Evolutionary conservation across 208 protist genomes (phyloP).

Genomic region (Trypanosomatidae sp.): DNA sequence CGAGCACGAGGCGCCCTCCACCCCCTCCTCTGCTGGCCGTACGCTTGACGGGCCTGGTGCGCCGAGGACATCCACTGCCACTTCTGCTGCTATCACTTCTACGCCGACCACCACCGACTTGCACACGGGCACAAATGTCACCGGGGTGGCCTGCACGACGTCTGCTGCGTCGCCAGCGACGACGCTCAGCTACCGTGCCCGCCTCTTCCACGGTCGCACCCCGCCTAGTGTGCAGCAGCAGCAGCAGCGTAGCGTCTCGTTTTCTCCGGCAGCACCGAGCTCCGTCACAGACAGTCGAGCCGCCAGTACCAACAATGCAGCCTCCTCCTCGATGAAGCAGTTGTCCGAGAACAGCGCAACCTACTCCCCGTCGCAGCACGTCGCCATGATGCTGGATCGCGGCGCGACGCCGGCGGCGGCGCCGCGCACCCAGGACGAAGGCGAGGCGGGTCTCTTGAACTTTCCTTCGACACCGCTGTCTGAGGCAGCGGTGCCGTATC

Average conservation of each 20-base stretch:
- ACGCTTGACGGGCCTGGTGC: background rate
- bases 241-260: constrained; percentile 3
- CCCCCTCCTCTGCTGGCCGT: background rate
- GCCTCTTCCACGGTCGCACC: constrained; percentile 28
- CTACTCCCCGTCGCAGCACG: constrained; percentile 48
- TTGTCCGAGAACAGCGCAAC: constrained; percentile 32
- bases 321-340: constrained; percentile 26
- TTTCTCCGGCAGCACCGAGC: background rate
- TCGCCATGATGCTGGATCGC: constrained; percentile 38
- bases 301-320: background rate
- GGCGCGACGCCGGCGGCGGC: constrained; percentile 25
- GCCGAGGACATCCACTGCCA: background rate
- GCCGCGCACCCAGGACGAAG: constrained; percentile 17
- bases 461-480: constrained; percentile 34
- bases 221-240: constrained; percentile 11
- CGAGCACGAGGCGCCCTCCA: constrained; percentile 5
- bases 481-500: constrained; percentile 22
- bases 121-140: background rate
- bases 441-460: constrained; percentile 14
- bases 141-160: background rate
- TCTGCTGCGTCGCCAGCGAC: constrained; percentile 2
- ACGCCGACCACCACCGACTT: background rate
- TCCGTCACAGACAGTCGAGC: background rate
- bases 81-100: background rate
- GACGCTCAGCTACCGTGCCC: constrained; percentile 31